Conservation (phyloP, 176 grass and related monocot genomes). For the Triticum aestivum region DNA sequence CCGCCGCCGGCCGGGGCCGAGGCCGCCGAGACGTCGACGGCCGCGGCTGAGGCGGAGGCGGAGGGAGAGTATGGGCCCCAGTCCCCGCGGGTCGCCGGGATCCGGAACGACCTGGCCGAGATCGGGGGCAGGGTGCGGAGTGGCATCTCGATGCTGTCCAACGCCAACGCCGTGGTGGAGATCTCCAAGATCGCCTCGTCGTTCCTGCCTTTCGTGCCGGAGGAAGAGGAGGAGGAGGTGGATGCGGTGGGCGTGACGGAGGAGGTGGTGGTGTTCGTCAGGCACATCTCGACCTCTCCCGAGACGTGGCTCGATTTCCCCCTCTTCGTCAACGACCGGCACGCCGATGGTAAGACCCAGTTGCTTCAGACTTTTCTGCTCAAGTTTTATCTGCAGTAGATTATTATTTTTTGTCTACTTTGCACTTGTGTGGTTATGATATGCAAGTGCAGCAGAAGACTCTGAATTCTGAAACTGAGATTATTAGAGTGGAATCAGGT, state of each 20-base stretch:
- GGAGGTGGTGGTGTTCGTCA: conserved; percentile 63
- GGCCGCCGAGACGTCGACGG: not conserved
- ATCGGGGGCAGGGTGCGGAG: conserved; percentile 64
- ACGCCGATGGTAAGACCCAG: conserved; percentile 38
- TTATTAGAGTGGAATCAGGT: not conserved
- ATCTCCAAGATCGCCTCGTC: conserved; percentile 77
- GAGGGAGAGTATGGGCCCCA: conserved; percentile 7
- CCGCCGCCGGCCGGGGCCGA: not conserved
- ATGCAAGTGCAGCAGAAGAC: not conserved
- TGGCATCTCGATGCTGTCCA: conserved; percentile 71
- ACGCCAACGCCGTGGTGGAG: conserved; percentile 53
- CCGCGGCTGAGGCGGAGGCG: not conserved
- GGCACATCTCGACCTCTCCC: conserved; percentile 50
- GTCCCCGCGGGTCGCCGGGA: conserved; percentile 58
- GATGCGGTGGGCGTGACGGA: conserved; percentile 52
- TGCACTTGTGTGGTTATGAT: conserved; percentile 6
- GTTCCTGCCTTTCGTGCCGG: conserved; percentile 59
- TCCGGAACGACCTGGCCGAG: conserved; percentile 74
- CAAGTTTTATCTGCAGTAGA: not conserved
- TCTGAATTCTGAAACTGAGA: not conserved
- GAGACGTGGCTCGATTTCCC: conserved; percentile 74
- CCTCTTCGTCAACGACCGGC: conserved; percentile 43
- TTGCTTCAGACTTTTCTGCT: not conserved
- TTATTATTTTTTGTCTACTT: not conserved
- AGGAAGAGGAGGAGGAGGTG: conserved; percentile 26